phyloP scores from a whole-genome alignment of 2,329 filamentous ascomycete genomes.

The Sporothrix pseudoabietina region DNA sequence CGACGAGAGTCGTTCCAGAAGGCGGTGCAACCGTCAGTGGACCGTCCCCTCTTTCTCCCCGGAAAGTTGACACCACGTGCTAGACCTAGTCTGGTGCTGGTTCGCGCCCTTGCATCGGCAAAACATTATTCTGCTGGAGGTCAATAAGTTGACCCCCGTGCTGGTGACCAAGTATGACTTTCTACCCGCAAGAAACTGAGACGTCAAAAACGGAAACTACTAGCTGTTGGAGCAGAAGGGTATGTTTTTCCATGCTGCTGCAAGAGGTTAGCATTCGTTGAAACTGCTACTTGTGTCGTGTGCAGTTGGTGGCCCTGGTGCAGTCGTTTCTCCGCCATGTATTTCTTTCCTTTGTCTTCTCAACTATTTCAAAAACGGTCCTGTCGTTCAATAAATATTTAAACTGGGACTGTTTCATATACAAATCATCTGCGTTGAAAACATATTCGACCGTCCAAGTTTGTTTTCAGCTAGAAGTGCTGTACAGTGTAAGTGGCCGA shows the following conservation, averaged over 20 bases:
- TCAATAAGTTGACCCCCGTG: not conserved
- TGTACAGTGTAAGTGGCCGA: too few species aligned
- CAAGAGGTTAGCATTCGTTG: not conserved
- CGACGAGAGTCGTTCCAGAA: not conserved
- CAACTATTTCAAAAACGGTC: too few species aligned
- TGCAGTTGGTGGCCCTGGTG: not conserved
- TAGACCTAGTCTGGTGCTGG: not conserved
- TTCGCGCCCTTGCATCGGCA: conserved; percentile 3
- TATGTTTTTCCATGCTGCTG: not conserved
- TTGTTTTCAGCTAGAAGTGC: too few species aligned
- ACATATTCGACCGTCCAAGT: too few species aligned
- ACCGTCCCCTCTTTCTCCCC: too few species aligned
- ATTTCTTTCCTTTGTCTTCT: too few species aligned
- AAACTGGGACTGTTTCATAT: too few species aligned
- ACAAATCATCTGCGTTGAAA: too few species aligned
- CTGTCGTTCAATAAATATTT: too few species aligned
- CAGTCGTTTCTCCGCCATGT: too few species aligned
- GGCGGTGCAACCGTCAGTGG: not conserved
- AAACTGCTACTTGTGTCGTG: not conserved
- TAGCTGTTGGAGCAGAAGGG: not conserved
- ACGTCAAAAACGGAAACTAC: not conserved
- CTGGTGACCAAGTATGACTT: not conserved
- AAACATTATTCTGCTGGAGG: conserved; percentile 1
- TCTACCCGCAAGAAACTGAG: not conserved
- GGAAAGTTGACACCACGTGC: too few species aligned